Conservation (phyloP, 2,329 filamentous ascomycete species). For the Ambrosiella xylebori region DNA sequence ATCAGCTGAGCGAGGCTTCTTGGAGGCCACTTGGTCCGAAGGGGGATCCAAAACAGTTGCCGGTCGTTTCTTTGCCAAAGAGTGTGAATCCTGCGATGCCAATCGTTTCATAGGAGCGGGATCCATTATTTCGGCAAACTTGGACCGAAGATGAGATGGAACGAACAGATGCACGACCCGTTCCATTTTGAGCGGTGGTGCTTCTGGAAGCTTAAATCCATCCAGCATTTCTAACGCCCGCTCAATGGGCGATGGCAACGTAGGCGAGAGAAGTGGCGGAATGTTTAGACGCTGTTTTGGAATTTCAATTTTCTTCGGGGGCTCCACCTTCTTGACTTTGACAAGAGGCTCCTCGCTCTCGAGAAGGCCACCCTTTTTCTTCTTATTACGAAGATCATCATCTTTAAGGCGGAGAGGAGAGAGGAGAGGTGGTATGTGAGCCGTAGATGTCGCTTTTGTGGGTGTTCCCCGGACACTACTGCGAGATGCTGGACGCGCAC, state of each 20-base stretch:
- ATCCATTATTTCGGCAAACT: slow-evolving; percentile 7
- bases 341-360: neutral
- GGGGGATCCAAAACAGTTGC: slow-evolving; percentile 7
- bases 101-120: slow-evolving; percentile 5
- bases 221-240: slow-evolving; percentile 22
- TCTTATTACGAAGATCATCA: slow-evolving; percentile 1
- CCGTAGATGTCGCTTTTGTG: slow-evolving; percentile 20
- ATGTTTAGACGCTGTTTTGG: slow-evolving; percentile 16
- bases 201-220: slow-evolving; percentile 6
- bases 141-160: neutral
- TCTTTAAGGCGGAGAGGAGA: slow-evolving; percentile 30
- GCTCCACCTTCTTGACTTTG: slow-evolving; percentile 5
- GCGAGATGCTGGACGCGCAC: neutral
- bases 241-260: slow-evolving; percentile 34
- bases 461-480: slow-evolving; percentile 1
- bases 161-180: slow-evolving; percentile 5
- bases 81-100: neutral
- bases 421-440: slow-evolving; percentile 30
- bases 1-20: slow-evolving; percentile 10
- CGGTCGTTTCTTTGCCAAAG: slow-evolving; percentile 10
- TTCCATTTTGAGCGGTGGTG: neutral
- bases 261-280: slow-evolving; percentile 37
- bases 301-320: slow-evolving; percentile 8
- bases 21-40: slow-evolving; percentile 10
- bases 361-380: neutral